Evolutionary conservation across 2,329 filamentous ascomycete genomes (phyloP).

Genomic region (Pezicula rhizophila): DNA sequence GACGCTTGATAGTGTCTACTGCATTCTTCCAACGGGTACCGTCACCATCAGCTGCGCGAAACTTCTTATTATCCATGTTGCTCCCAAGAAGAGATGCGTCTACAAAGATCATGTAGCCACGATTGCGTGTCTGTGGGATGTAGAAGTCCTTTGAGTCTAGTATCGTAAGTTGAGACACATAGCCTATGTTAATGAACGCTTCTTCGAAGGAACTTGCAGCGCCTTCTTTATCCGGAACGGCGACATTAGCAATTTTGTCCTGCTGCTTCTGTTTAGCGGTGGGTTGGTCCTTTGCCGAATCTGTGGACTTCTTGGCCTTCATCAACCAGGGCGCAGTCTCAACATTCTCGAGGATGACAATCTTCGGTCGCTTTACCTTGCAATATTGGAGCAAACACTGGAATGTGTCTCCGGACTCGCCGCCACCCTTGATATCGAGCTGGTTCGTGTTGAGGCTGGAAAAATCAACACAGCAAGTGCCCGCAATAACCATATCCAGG

Average conservation of each 20-base stretch:
- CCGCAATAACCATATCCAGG: slow-evolving; percentile 63
- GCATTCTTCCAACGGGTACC: background rate
- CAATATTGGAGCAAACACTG: slow-evolving; percentile 54
- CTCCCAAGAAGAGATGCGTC: slow-evolving; percentile 24
- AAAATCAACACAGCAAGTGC: slow-evolving; percentile 72
- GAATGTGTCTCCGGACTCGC: slow-evolving; percentile 63
- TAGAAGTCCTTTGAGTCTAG: slow-evolving; percentile 69
- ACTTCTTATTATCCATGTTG: background rate
- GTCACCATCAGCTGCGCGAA: background rate
- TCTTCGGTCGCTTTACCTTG: slow-evolving; percentile 45
- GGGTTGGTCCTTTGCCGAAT: background rate
- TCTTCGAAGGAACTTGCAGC: slow-evolving; percentile 7
- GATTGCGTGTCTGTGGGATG: slow-evolving; percentile 61
- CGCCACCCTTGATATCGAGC: slow-evolving; percentile 45
- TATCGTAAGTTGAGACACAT: slow-evolving; percentile 41
- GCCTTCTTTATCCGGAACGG: slow-evolving; percentile 30
- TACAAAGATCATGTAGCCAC: slow-evolving; percentile 56
- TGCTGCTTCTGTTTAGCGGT: background rate
- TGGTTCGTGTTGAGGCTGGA: slow-evolving; percentile 56
- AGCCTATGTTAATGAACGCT: slow-evolving; percentile 37
- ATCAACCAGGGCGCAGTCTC: slow-evolving; percentile 50
- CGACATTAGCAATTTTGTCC: too few species aligned
- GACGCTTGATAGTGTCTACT: slow-evolving; percentile 32
- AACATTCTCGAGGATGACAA: slow-evolving; percentile 72
- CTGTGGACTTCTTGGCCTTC: slow-evolving; percentile 16